These are phyloP conservation scores for Thuja plicata DNA, from an alignment of 83 land plant genomes.

Conservation along the genomic window DNA sequence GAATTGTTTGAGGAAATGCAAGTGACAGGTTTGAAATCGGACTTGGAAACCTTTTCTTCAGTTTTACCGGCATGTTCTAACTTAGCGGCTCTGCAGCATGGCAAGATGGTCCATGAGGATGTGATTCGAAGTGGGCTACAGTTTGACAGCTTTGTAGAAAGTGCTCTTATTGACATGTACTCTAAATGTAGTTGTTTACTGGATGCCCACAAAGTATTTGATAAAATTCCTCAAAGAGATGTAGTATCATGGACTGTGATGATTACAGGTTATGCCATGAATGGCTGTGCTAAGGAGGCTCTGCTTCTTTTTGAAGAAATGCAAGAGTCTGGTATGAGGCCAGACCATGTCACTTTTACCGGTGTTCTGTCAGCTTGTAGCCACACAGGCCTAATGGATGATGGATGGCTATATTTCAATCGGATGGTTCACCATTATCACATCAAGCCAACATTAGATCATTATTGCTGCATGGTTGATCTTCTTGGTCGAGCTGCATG, in stretches of 20 bases:
- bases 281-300: constrained; percentile 28
- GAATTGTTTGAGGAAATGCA: constrained; percentile 31
- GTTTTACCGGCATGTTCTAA: constrained; percentile 44
- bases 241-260: constrained; percentile 63
- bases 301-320: constrained; percentile 33
- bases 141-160: constrained; percentile 33
- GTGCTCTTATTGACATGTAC: constrained; percentile 68
- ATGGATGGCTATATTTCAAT: constrained; percentile 33
- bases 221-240: constrained; percentile 35
- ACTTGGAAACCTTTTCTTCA: constrained; percentile 40
- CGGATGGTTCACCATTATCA: constrained; percentile 36
- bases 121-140: constrained; percentile 35
- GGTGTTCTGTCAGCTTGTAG: constrained; percentile 56
- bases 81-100: constrained; percentile 40
- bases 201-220: constrained; percentile 43
- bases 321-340: constrained; percentile 11
- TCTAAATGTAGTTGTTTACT: constrained; percentile 36
- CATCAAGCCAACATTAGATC: constrained; percentile 52
- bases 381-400: constrained; percentile 18
- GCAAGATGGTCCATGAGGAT: constrained; percentile 49
- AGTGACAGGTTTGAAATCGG: constrained; percentile 25
- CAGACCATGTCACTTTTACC: constrained; percentile 43
- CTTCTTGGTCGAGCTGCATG: constrained; percentile 67
- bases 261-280: constrained; percentile 45
- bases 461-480: constrained; percentile 67